Evolutionary conservation across 345 rosid genomes (phyloP), one percentile per base, ranked within the genome.

Genomic region (Sisymbrium irio): DNA sequence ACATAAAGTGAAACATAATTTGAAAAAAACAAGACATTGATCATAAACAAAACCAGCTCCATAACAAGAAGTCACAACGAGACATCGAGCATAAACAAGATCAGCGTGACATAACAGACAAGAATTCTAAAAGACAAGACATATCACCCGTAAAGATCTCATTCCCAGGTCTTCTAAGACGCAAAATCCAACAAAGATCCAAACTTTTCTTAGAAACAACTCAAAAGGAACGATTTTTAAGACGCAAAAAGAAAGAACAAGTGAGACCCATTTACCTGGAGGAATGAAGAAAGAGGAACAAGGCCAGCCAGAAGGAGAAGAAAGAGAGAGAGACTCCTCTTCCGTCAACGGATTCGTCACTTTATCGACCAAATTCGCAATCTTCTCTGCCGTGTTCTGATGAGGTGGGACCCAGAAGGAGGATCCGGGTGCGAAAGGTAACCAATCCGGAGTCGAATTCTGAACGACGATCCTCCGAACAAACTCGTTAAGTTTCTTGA

Each of bases 371-470:
- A 77, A 61, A 59, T 77, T 47, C 0, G 56, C 73, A 17, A 83
- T 41, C 42, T 68, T 67, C 2, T 42, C 65, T 3, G 77, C 63
- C 0, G 82, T 65, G 0, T 42, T 69, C 13, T 66, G 59, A 53
- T 20, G 74, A 0, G 78, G 83, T 0, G 86, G 85, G 63, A 85
- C 89, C 82, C 84, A 81, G 47, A 83, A 85, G 35, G 88, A 85
- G 9, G 81, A 72, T 2, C 85, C 89, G 4, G 85, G 85, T 0
- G 81, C 36, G 45, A 85, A 79, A 53, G 85, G 84, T 2, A 85
- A 82, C 86, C 86, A 85, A 65, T 81, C 81, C 0, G 89, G 85
- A 5, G 85, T 61, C 14, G 85, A 79, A 9, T 78, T 81, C 32
- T 73, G 78, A 25, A 85, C 81, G 17, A 73, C 57, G 55, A 79